Evolutionary conservation across 1,139 yeast genomes (phyloP).

Genomic region (Zygoascus sp.): DNA sequence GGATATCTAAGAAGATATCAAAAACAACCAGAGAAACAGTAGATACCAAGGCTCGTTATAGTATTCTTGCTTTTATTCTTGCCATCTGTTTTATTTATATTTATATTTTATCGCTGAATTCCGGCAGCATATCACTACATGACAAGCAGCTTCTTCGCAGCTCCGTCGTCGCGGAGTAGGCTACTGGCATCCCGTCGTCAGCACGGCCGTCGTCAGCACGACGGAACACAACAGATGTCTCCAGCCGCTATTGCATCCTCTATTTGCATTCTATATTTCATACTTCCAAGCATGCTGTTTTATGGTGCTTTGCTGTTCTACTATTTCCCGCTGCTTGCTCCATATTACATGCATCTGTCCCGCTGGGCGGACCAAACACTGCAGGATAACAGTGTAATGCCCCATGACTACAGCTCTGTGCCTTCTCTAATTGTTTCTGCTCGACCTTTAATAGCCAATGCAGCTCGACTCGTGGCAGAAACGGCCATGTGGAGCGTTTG

Average conservation of each 20-base stretch:
- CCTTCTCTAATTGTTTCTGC: slow-evolving; percentile 3
- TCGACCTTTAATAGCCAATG: slow-evolving; percentile 3
- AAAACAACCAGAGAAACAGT: too few relatives aligned
- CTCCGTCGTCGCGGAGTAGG: background rate
- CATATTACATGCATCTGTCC: background rate
- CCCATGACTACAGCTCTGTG: background rate
- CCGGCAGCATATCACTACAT: too few relatives aligned
- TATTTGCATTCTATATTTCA: slow-evolving; percentile 1
- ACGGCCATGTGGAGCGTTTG: slow-evolving; percentile 6
- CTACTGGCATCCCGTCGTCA: background rate
- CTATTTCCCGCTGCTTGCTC: background rate
- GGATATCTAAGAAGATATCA: too few relatives aligned
- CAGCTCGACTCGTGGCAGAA: background rate
- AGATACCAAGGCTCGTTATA: too few relatives aligned
- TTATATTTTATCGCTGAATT: too few relatives aligned
- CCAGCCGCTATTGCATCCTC: background rate
- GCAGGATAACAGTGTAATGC: background rate
- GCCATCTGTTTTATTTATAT: background rate
- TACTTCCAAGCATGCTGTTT: slow-evolving; percentile 4
- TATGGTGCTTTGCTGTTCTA: slow-evolving; percentile 3
- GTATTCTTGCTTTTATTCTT: too few relatives aligned
- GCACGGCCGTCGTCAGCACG: background rate
- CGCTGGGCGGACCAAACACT: background rate
- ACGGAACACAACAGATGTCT: background rate
- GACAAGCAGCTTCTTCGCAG: too few relatives aligned